Percentiles rank a stretch among this genome's conserved stretches.
Evolutionary conservation across 306 rosid species (phyloP).

Genomic region (Hippophae tibetana): DNA sequence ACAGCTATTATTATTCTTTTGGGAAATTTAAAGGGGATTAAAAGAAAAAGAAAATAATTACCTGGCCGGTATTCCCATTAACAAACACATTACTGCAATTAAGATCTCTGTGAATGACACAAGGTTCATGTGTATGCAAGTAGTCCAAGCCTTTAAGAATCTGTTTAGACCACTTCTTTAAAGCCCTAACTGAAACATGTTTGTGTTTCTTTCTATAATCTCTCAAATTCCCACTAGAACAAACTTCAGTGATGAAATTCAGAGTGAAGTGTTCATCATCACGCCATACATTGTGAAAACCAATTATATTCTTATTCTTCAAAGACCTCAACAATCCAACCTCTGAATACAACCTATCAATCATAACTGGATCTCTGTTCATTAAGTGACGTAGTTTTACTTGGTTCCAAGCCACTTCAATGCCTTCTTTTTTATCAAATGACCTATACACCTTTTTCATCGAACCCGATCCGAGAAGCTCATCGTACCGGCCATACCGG

Average conservation of each 20-base stretch:
- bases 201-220: conserved; percentile 78
- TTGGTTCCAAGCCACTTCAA: conserved; percentile 94
- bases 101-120: conserved; percentile 89
- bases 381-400: conserved; percentile 59
- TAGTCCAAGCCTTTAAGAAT: conserved; percentile 68
- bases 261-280: conserved; percentile 33
- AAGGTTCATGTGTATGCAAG: conserved; percentile 73
- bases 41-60: conserved; percentile 2
- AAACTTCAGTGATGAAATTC: conserved; percentile 89
- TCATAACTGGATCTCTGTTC: conserved; percentile 51
- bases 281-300: conserved; percentile 57
- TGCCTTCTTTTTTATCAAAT: conserved; percentile 84
- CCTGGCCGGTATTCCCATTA: conserved; percentile 88
- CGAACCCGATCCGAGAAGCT: conserved; percentile 67
- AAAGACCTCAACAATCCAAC: conserved; percentile 56
- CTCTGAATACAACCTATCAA: conserved; percentile 67
- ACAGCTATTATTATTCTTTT: too few species aligned
- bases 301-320: conserved; percentile 53
- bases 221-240: conserved; percentile 80
- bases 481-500: conserved; percentile 64
- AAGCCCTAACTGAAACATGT: conserved; percentile 69
- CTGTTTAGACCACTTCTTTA: conserved; percentile 87
- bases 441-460: conserved; percentile 84
- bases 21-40: too few species aligned
- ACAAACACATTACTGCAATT: conserved; percentile 94